phyloP scores from a whole-genome alignment of 192 early-diverging fungal genomes.

The Coemansia sp. region DNA sequence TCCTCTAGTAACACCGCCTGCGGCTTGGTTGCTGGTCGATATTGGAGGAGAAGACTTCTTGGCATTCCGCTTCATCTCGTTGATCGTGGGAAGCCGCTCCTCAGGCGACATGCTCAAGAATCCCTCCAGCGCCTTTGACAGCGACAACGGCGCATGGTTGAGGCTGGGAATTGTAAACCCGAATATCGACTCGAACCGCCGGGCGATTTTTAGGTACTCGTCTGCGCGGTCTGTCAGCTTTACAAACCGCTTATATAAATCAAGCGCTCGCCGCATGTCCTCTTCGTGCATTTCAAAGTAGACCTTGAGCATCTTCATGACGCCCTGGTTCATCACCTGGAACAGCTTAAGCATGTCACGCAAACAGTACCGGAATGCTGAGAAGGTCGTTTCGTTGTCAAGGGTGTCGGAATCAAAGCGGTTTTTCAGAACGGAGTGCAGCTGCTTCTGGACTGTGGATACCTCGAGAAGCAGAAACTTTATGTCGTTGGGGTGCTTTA shows the following conservation, averaged over 20 bases:
- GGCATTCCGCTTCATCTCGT: slow-evolving; percentile 28
- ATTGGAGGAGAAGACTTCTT: slow-evolving; percentile 17
- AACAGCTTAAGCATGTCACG: slow-evolving; percentile 59
- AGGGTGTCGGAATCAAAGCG: slow-evolving; percentile 53
- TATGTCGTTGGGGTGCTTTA: slow-evolving; percentile 36
- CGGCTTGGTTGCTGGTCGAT: neutral
- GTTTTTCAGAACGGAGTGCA: slow-evolving; percentile 56
- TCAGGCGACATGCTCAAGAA: slow-evolving; percentile 51
- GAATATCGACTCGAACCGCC: slow-evolving; percentile 52
- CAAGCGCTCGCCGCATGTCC: slow-evolving; percentile 55
- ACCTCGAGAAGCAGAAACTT: slow-evolving; percentile 55
- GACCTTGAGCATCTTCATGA: slow-evolving; percentile 61
- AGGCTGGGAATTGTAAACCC: slow-evolving; percentile 54
- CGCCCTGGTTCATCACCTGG: slow-evolving; percentile 59
- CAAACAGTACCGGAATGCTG: slow-evolving; percentile 53
- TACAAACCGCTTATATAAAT: slow-evolving; percentile 58
- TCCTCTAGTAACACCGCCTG: slow-evolving; percentile 17
- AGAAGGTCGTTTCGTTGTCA: slow-evolving; percentile 57
- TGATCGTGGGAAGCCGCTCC: slow-evolving; percentile 25
- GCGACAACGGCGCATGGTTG: slow-evolving; percentile 55
- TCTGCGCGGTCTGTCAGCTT: slow-evolving; percentile 55
- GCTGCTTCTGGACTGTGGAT: slow-evolving; percentile 52
- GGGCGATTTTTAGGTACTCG: slow-evolving; percentile 53
- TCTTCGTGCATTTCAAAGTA: slow-evolving; percentile 55
- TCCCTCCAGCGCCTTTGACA: slow-evolving; percentile 54